Conservation (phyloP, 768 basidiomycete genomes). For the Leccinum ochraceum region DNA sequence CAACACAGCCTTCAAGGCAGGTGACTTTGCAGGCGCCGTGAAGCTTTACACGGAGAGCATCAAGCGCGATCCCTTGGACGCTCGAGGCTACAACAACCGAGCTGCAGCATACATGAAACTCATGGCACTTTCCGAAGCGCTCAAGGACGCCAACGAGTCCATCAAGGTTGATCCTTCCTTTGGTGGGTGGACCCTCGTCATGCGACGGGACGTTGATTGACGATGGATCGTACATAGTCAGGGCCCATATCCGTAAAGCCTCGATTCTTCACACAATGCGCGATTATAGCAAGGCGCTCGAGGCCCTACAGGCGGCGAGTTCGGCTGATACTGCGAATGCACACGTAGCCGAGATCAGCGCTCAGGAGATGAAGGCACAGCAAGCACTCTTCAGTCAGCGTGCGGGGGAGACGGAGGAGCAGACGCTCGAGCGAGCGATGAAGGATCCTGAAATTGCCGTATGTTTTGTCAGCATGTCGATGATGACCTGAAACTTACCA, state of each 20-base stretch:
- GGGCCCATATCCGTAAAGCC: constrained; percentile 93
- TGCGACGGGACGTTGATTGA: background rate
- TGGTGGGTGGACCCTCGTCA: constrained; percentile 43
- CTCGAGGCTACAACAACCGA: constrained; percentile 95
- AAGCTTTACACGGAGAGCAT: constrained; percentile 94
- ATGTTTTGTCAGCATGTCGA: constrained; percentile 33
- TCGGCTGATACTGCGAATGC: constrained; percentile 80
- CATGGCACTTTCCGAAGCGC: constrained; percentile 87
- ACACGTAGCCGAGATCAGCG: constrained; percentile 80
- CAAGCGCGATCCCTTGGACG: constrained; percentile 89
- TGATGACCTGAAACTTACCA: constrained; percentile 8
- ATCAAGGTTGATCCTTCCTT: constrained; percentile 90
- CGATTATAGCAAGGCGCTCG: constrained; percentile 85
- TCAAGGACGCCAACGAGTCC: constrained; percentile 94
- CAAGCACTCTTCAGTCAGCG: constrained; percentile 78
- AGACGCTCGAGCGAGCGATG: constrained; percentile 93
- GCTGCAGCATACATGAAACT: constrained; percentile 98
- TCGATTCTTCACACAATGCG: constrained; percentile 87
- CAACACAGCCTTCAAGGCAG: constrained; percentile 87
- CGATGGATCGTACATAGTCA: constrained; percentile 46
- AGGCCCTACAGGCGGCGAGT: constrained; percentile 75
- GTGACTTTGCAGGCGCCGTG: constrained; percentile 90
- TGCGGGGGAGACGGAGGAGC: constrained; percentile 84
- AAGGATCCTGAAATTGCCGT: constrained; percentile 95
- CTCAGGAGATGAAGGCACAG: constrained; percentile 78